These are phyloP conservation scores for Gynochthodes officinalis DNA, from an alignment of 257 asterid species.

Conservation along the genomic window DNA sequence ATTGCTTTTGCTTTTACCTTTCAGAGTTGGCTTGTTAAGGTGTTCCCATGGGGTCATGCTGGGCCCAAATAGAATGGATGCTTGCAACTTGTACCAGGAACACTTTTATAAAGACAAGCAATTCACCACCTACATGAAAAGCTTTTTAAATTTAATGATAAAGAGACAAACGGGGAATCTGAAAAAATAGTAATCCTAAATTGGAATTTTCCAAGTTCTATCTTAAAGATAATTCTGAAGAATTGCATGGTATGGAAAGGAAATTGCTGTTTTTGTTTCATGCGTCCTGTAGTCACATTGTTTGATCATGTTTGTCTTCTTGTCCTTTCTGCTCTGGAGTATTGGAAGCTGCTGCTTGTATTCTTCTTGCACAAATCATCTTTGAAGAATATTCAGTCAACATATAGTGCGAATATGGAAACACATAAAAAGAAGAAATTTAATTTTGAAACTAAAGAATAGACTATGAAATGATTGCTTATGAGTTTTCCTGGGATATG, in stretches of 20 bases:
- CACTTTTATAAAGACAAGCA: slow-evolving; percentile 6
- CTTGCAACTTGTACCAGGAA: slow-evolving; percentile 2
- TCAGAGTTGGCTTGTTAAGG: background rate
- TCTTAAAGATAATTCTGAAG: slow-evolving; percentile 4
- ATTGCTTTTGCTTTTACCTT: slow-evolving; percentile 5
- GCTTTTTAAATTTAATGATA: slow-evolving; percentile 8
- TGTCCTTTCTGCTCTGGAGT: slow-evolving; percentile 13
- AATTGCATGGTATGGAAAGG: slow-evolving; percentile 13
- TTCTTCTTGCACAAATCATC: slow-evolving; percentile 12
- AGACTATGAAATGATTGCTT: background rate
- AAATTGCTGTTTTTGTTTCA: slow-evolving; percentile 22
- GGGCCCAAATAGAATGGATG: slow-evolving; percentile 14
- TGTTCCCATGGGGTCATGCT: slow-evolving; percentile 6
- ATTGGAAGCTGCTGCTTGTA: slow-evolving; percentile 22
- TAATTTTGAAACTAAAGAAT: background rate
- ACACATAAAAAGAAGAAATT: background rate
- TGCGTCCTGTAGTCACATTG: slow-evolving; percentile 6
- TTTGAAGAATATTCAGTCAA: slow-evolving; percentile 16
- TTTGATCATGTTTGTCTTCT: slow-evolving; percentile 17
- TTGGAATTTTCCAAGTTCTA: slow-evolving; percentile 5
- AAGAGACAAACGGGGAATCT: slow-evolving; percentile 21
- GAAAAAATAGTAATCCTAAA: slow-evolving; percentile 11
- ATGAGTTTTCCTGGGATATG: background rate
- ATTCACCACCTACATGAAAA: slow-evolving; percentile 2
- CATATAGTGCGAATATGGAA: background rate